Evolutionary conservation across 2,329 filamentous ascomycete genomes (phyloP), one percentile per base, ranked within the genome.

Genomic region (Paraphoma chrysanthemicola): DNA sequence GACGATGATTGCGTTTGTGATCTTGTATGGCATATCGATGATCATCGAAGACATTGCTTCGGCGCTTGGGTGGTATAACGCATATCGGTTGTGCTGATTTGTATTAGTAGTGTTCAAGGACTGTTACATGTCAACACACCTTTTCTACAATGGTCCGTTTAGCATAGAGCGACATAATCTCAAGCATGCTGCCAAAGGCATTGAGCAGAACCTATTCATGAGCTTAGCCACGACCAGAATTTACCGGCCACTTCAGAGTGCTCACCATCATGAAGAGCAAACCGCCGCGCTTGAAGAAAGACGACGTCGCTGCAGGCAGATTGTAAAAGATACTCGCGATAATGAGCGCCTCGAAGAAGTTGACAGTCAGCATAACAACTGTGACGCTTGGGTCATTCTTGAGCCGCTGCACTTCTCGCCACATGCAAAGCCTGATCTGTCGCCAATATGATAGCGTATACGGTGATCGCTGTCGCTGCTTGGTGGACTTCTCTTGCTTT

Each of bases 61-160:
- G 12, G 92, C 89, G 7, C 88, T 91, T 0, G 93, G 92, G 69
- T 95, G 92, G 67, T 96, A 96, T n/a, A 96, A 82, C 16, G 92
- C 91, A 71, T 96, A 96, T 47, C 89, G 86, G 51, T 83, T 79
- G 66, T 96, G 93, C 89, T 88, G 71, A 14, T 4, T 4, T 16
- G 10, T 28, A 31, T 63, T 28, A 63, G 59, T 31, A 23, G 28
- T 18, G 31, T 1, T 1, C 6, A 28, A 14, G 1, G 3, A 2
- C 6, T 17, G 1, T 17, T 4, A 10, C 29, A 1, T 6, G 2
- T 8, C 18, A 11, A 38, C 51, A 41, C 18, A 61, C 61, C 74
- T 96, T 96, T 71, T 96, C 92, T 54, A 97, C 90, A 66, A 96
- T 96, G 1, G 90, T 88, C 18, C 93, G 88, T 83, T 96, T 91